Evolutionary conservation across 108 stramenopile genomes (phyloP).

Genomic region (Mayamaea pseudoterrestris): DNA sequence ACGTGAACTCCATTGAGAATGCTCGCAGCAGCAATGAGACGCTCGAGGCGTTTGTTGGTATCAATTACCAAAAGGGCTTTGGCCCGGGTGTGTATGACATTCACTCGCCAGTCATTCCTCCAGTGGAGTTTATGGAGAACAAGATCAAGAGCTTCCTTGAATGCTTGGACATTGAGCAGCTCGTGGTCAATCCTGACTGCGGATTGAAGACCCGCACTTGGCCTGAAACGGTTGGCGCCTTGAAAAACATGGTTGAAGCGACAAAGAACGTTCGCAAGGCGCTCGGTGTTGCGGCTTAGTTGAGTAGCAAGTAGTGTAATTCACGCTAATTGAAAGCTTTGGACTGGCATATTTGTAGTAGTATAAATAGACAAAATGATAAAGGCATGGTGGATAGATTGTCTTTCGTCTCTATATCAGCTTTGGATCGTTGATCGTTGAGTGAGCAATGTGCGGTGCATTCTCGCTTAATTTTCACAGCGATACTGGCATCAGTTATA

Average conservation of each 20-base stretch:
- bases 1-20: slow-evolving; percentile 70
- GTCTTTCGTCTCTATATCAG: too few relatives aligned
- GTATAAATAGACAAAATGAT: too few relatives aligned
- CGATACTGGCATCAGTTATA: too few relatives aligned
- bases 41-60: slow-evolving; percentile 25
- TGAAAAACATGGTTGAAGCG: slow-evolving; percentile 32
- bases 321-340: too few relatives aligned
- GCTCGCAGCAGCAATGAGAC: slow-evolving; percentile 49
- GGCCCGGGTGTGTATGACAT: slow-evolving; percentile 69
- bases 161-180: slow-evolving; percentile 17
- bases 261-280: slow-evolving; percentile 16
- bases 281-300: not conserved
- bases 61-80: slow-evolving; percentile 43
- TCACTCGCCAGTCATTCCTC: slow-evolving; percentile 61
- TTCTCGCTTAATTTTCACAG: too few relatives aligned
- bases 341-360: too few relatives aligned
- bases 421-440: too few relatives aligned
- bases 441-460: too few relatives aligned
- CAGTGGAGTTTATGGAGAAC: slow-evolving; percentile 18
- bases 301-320: too few relatives aligned
- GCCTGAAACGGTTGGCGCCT: slow-evolving; percentile 38
- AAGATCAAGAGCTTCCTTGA: slow-evolving; percentile 28
- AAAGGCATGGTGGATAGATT: too few relatives aligned
- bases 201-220: slow-evolving; percentile 64
- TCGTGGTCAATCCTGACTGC: slow-evolving; percentile 62